These are phyloP conservation scores for Russula brevipes DNA, from an alignment of 768 basidiomycete species.

Conservation along the genomic window DNA sequence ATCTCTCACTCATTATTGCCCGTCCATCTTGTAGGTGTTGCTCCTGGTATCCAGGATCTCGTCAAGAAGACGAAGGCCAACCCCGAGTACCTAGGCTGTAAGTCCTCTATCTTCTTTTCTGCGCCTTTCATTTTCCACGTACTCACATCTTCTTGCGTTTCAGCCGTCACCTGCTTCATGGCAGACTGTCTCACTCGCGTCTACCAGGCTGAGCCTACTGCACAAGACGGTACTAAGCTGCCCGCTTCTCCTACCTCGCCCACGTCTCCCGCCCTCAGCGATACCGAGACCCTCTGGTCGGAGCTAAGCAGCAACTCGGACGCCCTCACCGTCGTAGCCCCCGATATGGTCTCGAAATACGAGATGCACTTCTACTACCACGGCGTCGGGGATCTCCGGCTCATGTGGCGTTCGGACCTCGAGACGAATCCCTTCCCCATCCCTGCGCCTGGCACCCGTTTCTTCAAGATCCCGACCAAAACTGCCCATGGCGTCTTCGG, in stretches of 20 bases:
- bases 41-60: slow-evolving; percentile 13
- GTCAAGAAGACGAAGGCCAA: slow-evolving; percentile 28
- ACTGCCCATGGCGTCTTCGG: slow-evolving; percentile 37
- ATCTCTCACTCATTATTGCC: slow-evolving; percentile 24
- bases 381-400: slow-evolving; percentile 32
- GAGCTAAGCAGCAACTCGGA: slow-evolving; percentile 12
- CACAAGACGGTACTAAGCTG: background rate
- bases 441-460: slow-evolving; percentile 23
- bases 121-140: slow-evolving; percentile 29
- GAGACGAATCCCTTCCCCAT: slow-evolving; percentile 29
- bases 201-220: slow-evolving; percentile 10
- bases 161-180: slow-evolving; percentile 32
- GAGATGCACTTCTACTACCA: slow-evolving; percentile 24
- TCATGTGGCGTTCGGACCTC: slow-evolving; percentile 33
- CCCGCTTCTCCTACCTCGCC: slow-evolving; percentile 7
- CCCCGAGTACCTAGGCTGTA: slow-evolving; percentile 26
- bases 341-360: slow-evolving; percentile 27
- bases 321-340: slow-evolving; percentile 23
- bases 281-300: slow-evolving; percentile 15
- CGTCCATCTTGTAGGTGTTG: slow-evolving; percentile 28
- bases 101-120: slow-evolving; percentile 20
- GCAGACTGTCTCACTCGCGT: slow-evolving; percentile 28
- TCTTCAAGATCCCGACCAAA: slow-evolving; percentile 34
- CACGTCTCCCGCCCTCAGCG: slow-evolving; percentile 17
- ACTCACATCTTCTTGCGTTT: slow-evolving; percentile 23